Conservation (phyloP, 257 asterid species). For the Nicotiana undulata region DNA sequence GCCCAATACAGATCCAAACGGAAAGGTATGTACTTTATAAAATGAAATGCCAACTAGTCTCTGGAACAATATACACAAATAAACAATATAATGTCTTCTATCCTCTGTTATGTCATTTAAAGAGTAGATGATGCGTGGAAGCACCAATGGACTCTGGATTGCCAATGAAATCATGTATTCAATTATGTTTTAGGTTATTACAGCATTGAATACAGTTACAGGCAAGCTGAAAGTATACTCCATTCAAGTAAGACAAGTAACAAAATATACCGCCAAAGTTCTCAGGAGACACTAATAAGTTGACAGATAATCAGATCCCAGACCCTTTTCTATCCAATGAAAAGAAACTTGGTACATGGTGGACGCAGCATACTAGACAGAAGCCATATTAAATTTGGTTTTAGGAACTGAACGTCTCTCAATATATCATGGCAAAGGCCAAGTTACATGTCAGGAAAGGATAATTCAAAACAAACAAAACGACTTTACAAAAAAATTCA, state of each 20-base stretch:
- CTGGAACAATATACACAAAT: neutral
- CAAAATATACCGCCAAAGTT: neutral
- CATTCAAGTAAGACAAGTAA: neutral
- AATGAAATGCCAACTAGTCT: neutral
- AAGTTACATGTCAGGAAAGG: neutral
- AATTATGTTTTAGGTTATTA: neutral
- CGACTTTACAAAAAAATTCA: neutral
- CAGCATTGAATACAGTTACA: neutral
- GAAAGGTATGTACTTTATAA: neutral
- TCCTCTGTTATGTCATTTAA: neutral
- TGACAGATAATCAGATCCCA: neutral
- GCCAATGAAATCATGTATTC: neutral
- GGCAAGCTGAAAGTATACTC: neutral
- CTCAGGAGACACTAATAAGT: neutral
- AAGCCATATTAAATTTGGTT: neutral
- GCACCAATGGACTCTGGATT: neutral
- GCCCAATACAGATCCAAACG: neutral
- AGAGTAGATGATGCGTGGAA: neutral
- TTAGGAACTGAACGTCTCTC: neutral
- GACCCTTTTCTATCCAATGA: neutral
- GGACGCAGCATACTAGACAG: neutral
- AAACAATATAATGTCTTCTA: neutral
- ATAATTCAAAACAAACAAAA: constrained; percentile 1
- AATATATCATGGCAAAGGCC: neutral
- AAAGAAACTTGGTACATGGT: neutral